Evolutionary conservation across 2,329 filamentous ascomycete genomes (phyloP).

Genomic region (Fusarium sp.): DNA sequence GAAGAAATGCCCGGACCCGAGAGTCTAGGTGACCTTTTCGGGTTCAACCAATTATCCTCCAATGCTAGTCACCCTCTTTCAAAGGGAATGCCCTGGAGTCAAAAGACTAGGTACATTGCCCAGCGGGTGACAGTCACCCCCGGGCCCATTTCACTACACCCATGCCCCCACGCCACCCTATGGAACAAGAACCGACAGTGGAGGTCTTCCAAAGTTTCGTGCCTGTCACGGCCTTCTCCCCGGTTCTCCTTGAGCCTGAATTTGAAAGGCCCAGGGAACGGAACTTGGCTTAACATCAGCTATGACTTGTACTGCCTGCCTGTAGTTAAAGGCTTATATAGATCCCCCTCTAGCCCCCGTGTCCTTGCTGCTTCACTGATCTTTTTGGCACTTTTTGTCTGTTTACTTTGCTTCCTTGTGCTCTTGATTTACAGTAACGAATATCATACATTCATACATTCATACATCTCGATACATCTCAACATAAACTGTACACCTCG

Average conservation of each 20-base stretch:
- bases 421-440: constrained; percentile 8
- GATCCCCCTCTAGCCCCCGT: constrained; percentile 33
- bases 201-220: constrained; percentile 28
- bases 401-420: constrained; percentile 1
- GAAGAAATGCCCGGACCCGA: constrained; percentile 9
- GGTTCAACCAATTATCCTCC: constrained; percentile 3
- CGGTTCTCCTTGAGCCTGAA: constrained; percentile 43
- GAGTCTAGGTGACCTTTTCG: constrained; percentile 5
- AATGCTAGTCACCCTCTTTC: constrained; percentile 9
- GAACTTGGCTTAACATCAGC: constrained; percentile 6
- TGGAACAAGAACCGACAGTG: constrained; percentile 34
- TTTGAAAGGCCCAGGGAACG: constrained; percentile 1
- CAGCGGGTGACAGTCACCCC: constrained; percentile 35
- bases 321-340: constrained; percentile 43
- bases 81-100: constrained; percentile 11
- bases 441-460: neutral
- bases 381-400: constrained; percentile 19
- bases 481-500: constrained; percentile 10
- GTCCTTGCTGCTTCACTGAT: constrained; percentile 21
- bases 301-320: constrained; percentile 42
- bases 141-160: constrained; percentile 38
- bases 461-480: too few species aligned
- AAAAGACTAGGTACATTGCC: neutral
- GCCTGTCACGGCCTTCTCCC: constrained; percentile 46
- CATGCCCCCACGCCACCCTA: constrained; percentile 40